phyloP scores from a whole-genome alignment of 352 stramenopile species.

The Pythium oligandrum region DNA sequence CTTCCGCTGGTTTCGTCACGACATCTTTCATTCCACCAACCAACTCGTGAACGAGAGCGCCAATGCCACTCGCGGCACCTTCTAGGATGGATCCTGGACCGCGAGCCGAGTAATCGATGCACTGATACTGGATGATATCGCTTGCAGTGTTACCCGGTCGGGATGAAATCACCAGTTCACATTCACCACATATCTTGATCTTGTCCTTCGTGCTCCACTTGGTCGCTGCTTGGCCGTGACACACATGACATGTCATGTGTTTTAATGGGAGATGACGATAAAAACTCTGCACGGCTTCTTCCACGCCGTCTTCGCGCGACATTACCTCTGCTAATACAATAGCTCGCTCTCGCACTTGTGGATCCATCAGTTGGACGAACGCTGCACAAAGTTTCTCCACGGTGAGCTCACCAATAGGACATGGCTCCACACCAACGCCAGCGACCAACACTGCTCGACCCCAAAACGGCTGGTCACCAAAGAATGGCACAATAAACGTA shows the following conservation, averaged over 20 bases:
- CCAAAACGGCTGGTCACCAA: conserved; percentile 95
- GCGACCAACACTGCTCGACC: conserved; percentile 75
- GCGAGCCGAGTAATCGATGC: conserved; percentile 54
- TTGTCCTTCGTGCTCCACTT: conserved; percentile 53
- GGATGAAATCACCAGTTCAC: conserved; percentile 41
- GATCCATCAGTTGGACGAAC: conserved; percentile 58
- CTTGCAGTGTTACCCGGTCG: conserved; percentile 35
- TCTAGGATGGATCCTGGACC: conserved; percentile 48
- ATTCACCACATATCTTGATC: conserved; percentile 50
- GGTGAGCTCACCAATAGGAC: conserved; percentile 79
- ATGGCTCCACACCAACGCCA: conserved; percentile 84
- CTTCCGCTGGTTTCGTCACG: conserved; percentile 48
- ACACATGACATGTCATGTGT: conserved; percentile 82
- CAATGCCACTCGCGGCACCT: conserved; percentile 49
- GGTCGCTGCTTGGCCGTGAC: conserved; percentile 34
- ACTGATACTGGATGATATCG: conserved; percentile 57
- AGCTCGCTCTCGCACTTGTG: conserved; percentile 47
- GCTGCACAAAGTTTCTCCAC: conserved; percentile 70
- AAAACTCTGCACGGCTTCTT: conserved; percentile 81
- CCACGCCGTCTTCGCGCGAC: conserved; percentile 81
- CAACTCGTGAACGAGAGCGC: conserved; percentile 60
- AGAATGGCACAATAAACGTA: conserved; percentile 94
- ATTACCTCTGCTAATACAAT: conserved; percentile 53
- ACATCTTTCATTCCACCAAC: conserved; percentile 58
- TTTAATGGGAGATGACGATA: conserved; percentile 81